These are phyloP conservation scores for Fusarium sp. DNA, from an alignment of 2,329 filamentous ascomycete species.

Conservation along the genomic window DNA sequence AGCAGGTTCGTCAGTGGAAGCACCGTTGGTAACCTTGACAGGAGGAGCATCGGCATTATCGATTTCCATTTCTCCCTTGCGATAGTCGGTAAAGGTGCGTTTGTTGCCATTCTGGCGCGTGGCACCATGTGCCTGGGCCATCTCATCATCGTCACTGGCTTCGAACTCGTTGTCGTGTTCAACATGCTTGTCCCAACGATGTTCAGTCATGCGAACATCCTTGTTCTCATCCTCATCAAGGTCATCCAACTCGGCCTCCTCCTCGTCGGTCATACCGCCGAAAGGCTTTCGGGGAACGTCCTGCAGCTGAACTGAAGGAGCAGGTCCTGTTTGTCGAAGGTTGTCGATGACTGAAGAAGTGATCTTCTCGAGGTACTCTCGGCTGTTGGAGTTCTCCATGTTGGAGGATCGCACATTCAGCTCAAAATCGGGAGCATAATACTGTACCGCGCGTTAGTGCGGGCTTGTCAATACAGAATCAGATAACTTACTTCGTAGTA, in stretches of 20 bases:
- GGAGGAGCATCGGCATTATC: constrained; percentile 56
- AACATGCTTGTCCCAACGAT: constrained; percentile 83
- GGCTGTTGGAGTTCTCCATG: constrained; percentile 90
- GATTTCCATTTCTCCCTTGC: constrained; percentile 55
- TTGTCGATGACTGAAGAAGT: constrained; percentile 87
- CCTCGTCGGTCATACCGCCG: constrained; percentile 73
- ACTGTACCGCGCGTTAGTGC: constrained; percentile 62
- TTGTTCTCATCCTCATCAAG: constrained; percentile 88
- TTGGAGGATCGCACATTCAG: constrained; percentile 90
- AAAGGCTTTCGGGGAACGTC: constrained; percentile 75
- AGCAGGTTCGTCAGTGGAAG: constrained; percentile 44
- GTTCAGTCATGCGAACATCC: constrained; percentile 84
- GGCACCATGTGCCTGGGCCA: constrained; percentile 78
- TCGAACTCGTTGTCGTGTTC: constrained; percentile 84
- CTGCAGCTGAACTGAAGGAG: constrained; percentile 91
- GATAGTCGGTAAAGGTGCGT: constrained; percentile 65
- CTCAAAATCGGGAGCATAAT: constrained; percentile 91
- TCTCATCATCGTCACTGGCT: constrained; percentile 90
- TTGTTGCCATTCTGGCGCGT: constrained; percentile 62
- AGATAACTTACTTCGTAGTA: constrained; percentile 79
- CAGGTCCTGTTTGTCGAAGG: constrained; percentile 84
- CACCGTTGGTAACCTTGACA: constrained; percentile 50
- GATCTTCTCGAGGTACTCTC: constrained; percentile 84
- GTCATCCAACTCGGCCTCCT: constrained; percentile 73
- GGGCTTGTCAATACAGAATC: not conserved